These are phyloP conservation scores for Agarophyton chilense DNA, from an alignment of 23 red algal species.

Conservation along the genomic window DNA sequence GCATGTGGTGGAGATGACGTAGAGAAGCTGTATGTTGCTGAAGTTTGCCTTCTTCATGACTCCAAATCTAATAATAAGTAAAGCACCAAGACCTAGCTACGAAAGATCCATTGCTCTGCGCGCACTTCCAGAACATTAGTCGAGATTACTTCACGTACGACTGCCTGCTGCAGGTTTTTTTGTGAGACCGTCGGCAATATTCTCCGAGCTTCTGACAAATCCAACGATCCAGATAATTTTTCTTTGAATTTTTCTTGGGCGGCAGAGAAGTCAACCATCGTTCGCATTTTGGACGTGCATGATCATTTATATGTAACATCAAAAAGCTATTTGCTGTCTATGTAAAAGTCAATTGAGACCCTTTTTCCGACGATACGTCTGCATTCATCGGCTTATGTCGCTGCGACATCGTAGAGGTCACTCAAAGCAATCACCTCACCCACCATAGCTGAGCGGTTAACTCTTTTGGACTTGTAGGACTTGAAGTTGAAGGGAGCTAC, in stretches of 20 bases:
- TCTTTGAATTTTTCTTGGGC: constrained; percentile 9
- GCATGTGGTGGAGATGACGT: no score
- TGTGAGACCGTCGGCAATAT: constrained; percentile 33
- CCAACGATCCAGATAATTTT: constrained; percentile 23
- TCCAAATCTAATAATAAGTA: no score
- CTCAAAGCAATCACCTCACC: constrained; percentile 40
- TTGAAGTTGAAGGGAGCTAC: constrained; percentile 18
- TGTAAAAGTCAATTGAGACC: neutral
- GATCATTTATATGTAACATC: constrained; percentile 42
- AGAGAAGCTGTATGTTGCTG: no score
- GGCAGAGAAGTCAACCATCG: constrained; percentile 43
- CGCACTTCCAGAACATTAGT: neutral
- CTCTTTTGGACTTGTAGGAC: constrained; percentile 19
- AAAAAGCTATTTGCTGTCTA: constrained; percentile 28
- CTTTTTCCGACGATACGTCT: neutral
- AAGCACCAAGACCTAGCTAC: no score
- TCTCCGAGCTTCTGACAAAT: neutral
- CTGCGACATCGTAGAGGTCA: neutral
- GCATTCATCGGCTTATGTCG: neutral
- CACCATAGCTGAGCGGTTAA: constrained; percentile 36
- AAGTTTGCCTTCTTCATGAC: no score
- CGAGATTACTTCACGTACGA: neutral
- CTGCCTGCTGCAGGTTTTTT: constrained; percentile 13
- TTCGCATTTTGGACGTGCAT: constrained; percentile 16
- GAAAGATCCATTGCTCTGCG: constrained; percentile 32